Percentiles rank a stretch among this genome's conserved stretches.
Evolutionary conservation across 768 basidiomycete genomes (phyloP).

Genomic region (Pleurotus pulmonarius): DNA sequence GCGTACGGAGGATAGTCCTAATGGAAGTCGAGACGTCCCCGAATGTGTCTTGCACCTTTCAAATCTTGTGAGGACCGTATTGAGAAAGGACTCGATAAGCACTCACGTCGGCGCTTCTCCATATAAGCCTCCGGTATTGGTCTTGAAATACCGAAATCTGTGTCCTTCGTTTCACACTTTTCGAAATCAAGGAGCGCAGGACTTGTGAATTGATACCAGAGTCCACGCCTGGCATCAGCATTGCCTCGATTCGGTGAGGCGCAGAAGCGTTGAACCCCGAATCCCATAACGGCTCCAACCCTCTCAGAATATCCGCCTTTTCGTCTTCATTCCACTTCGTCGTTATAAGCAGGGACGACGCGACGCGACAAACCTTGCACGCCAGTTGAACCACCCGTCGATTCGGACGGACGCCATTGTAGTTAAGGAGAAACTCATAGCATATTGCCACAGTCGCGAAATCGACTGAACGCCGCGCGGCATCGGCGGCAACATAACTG

Average conservation of each 20-base stretch:
- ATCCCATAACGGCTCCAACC: constrained; percentile 46
- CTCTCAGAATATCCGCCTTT: constrained; percentile 59
- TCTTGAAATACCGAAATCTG: constrained; percentile 19
- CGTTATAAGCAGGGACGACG: constrained; percentile 35
- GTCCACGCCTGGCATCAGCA: constrained; percentile 38
- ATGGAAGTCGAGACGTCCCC: constrained; percentile 24
- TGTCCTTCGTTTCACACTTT: constrained; percentile 10
- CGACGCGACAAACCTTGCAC: constrained; percentile 39
- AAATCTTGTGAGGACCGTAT: neutral
- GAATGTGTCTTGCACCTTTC: constrained; percentile 53
- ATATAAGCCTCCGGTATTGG: constrained; percentile 54
- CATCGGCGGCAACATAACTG: constrained; percentile 52
- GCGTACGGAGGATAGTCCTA: constrained; percentile 35
- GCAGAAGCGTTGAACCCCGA: neutral
- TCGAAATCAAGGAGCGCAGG: constrained; percentile 31
- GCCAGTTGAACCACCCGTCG: constrained; percentile 61
- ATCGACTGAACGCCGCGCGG: constrained; percentile 66
- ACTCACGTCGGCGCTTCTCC: constrained; percentile 69
- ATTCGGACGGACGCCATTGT: constrained; percentile 64
- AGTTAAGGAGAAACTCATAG: constrained; percentile 63
- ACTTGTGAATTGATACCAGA: constrained; percentile 65
- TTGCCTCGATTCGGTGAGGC: constrained; percentile 32
- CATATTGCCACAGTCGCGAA: constrained; percentile 58
- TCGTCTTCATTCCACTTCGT: constrained; percentile 59
- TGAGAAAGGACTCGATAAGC: neutral